A percentile compares a stretch with the other conserved stretches of the same genome.
Conservation (phyloP, 768 basidiomycete genomes). For the Cystobasidium tubakii region DNA sequence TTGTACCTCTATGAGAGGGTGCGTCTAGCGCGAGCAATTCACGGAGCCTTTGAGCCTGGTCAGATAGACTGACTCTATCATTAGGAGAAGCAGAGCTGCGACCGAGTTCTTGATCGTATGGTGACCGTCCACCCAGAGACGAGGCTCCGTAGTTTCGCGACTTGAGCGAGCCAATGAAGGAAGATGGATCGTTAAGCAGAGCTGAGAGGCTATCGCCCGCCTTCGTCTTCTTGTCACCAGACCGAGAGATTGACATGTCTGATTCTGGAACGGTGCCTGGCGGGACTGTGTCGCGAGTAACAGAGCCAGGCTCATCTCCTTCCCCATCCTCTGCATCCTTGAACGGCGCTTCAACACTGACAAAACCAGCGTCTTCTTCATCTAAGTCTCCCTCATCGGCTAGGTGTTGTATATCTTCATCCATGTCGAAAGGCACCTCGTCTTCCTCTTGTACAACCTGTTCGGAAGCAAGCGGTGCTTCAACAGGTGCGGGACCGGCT, state of each 20-base stretch:
- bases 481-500: neutral
- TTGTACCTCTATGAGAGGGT: neutral
- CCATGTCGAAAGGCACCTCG: slow-evolving; percentile 28
- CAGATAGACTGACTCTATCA: neutral
- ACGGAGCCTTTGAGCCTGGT: neutral
- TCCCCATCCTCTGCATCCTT: neutral
- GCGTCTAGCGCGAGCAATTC: neutral
- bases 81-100: neutral
- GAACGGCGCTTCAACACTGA: neutral
- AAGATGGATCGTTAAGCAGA: slow-evolving; percentile 28
- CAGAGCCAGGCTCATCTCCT: no score
- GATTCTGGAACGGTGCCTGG: neutral
- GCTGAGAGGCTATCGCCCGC: slow-evolving; percentile 13
- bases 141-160: neutral
- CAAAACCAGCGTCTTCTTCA: neutral
- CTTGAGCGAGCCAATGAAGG: slow-evolving; percentile 10
- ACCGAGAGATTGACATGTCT: neutral
- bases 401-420: slow-evolving; percentile 25
- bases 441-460: neutral
- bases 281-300: neutral
- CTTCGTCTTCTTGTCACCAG: slow-evolving; percentile 1
- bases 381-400: slow-evolving; percentile 9
- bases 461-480: neutral
- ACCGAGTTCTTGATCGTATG: neutral
- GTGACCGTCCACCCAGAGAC: neutral